Evolutionary conservation across 495 filamentous ascomycete species (phyloP), one percentile per base, ranked within the genome.

Genomic region (Hapsidospora chrysogenum): DNA sequence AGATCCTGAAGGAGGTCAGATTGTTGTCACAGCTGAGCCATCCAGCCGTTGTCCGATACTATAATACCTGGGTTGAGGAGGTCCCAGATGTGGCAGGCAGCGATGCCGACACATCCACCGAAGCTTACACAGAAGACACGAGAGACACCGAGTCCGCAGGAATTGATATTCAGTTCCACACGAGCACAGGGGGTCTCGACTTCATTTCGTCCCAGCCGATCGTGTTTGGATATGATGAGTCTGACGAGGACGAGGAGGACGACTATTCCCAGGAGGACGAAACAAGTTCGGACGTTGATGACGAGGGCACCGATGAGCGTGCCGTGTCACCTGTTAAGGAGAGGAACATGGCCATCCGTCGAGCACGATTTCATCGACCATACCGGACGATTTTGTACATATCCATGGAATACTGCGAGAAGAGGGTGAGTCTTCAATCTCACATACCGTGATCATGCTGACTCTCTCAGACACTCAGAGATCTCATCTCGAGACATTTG

Each of bases 391-490:
- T 62, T 16, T 58, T 66, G 54, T 66, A 65, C 39, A 65, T 66
- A 18, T 64, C 61, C 19, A 97, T 97, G 89, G 87, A 96, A 46
- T 94, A 93, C 48, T 96, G 92, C 50, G 89, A 95, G 51, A 85
- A 81, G 46, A 76, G 84, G 50, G 78, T 82, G 58, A 55, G 70
- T 59, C 19, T 11, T 39, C 4, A 19, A 19, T 9, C 33, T 29
- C 4, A 20, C 14, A 13, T 29, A 16, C 29, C 7, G 14, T n/a
- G 25, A 6, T 9, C 26, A 28, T 41, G 4, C 37, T 35, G 3
- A 40, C 17, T 30, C 9, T 23, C 6, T n/a, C 41, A 84, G 70
- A 95, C 89, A 1, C 63, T 97, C 21, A 76, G 89, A 22, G 85
- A 97, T 63, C 56, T 94, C n/a, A 86, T 96, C 30, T 66, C 71